These are phyloP conservation scores for Penicillium argentinense DNA, from an alignment of 495 filamentous ascomycete genomes.

Conservation along the genomic window DNA sequence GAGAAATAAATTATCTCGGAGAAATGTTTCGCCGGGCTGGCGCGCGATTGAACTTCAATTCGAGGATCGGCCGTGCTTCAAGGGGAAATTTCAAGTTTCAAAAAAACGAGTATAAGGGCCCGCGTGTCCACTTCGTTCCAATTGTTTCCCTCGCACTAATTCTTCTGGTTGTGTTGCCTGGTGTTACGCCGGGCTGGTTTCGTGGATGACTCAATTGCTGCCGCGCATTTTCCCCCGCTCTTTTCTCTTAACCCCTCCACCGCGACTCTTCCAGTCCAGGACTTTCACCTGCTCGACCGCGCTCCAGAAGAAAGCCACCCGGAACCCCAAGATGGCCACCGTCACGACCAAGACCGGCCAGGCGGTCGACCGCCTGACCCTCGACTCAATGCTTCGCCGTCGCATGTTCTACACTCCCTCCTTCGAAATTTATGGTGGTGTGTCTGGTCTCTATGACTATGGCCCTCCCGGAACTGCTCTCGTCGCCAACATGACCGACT, in stretches of 20 bases:
- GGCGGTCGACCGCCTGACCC: slow-evolving; percentile 73
- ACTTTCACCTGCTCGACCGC: slow-evolving; percentile 24
- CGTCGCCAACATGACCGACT: slow-evolving; percentile 81
- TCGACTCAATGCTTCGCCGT: slow-evolving; percentile 83
- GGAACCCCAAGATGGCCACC: slow-evolving; percentile 56
- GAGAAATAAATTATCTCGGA: slow-evolving; percentile 34
- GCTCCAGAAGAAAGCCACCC: slow-evolving; percentile 28
- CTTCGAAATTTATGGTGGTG: slow-evolving; percentile 91
- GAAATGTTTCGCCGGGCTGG: slow-evolving; percentile 19
- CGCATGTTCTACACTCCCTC: slow-evolving; percentile 92
- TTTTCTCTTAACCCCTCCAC: slow-evolving; percentile 41
- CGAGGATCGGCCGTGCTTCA: slow-evolving; percentile 13
- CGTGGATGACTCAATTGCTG: slow-evolving; percentile 50
- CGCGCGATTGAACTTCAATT: slow-evolving; percentile 6
- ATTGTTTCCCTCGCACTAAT: slow-evolving; percentile 2
- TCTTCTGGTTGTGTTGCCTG: slow-evolving; percentile 15
- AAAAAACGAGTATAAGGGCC: neutral
- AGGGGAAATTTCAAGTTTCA: slow-evolving; percentile 5
- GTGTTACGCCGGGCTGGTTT: slow-evolving; percentile 25
- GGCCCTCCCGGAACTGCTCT: slow-evolving; percentile 79
- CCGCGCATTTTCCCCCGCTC: slow-evolving; percentile 36
- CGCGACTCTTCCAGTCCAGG: slow-evolving; percentile 16
- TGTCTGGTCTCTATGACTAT: slow-evolving; percentile 82
- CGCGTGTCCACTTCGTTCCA: slow-evolving; percentile 4
- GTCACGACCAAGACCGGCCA: slow-evolving; percentile 80